Evolutionary conservation across 2,329 filamentous ascomycete genomes (phyloP), one percentile per base, ranked within the genome.

Genomic region (Pyrenophora seminiperda): DNA sequence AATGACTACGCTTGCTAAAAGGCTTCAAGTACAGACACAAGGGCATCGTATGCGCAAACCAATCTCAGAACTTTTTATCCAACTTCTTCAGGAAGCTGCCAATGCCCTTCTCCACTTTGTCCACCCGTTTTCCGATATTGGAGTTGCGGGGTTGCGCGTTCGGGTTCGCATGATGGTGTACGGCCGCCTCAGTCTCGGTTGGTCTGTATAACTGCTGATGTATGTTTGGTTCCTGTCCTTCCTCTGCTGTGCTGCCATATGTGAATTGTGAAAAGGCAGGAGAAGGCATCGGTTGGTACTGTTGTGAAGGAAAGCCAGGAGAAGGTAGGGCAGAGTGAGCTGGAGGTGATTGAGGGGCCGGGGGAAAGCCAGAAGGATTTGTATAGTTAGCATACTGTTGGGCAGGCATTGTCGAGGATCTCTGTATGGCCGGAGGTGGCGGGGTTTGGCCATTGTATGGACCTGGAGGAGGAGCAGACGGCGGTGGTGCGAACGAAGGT

Each of bases 71-170:
- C 68, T 84, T 88, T 83, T 89, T 90, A 76, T 91, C 88, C 72
- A 91, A 81, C 75, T 86, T 90, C 80, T 87, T 90, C 58, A 91
- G 72, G 77, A 91, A 86, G 5, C 85, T 84, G 20, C 83, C 82
- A 4, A 91, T 82, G 1, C 87, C 85, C 70, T 84, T 85, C 75
- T 91, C 88, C 27, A 91, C 62, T 61, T 83, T 80, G 20, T 83
- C 84, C 0, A 87, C 83, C 53, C 83, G 81, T 68, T 85, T 82
- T 62, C 89, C 87, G 22, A 90, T 71, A 66, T 80, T 83, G 73
- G 78, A 81, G 53, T 74, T 68, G 36, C 60, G 62, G 53, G 52
- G 57, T n/a, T 37, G 37, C 20, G 40, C 37, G 7, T 61, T 55
- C 3, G 70, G 59, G 32, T 54, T 44, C 22, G 53, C 54, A 36